Conservation (phyloP, 805 yeast genomes). For the Metschnikowia proteae region DNA sequence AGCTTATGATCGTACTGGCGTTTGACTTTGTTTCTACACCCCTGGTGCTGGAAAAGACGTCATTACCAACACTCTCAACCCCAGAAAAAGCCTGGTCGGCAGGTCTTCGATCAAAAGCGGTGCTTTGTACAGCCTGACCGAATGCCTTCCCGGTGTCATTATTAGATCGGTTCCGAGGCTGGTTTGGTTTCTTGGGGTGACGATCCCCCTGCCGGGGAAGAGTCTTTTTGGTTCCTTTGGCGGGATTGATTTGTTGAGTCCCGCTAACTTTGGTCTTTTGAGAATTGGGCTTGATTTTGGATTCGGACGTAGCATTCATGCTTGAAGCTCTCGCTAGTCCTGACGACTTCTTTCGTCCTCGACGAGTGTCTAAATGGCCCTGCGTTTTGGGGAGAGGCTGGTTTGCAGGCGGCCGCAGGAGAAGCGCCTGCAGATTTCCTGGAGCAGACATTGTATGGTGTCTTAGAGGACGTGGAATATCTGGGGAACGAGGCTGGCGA, state of each 20-base stretch:
- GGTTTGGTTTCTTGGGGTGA: neutral
- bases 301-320: neutral
- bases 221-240: neutral
- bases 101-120: no score
- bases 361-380: slow-evolving; percentile 1
- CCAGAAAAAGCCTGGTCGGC: neutral
- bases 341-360: slow-evolving; percentile 5
- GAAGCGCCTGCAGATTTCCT: neutral
- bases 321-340: neutral
- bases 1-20: neutral
- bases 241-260: neutral
- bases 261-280: neutral
- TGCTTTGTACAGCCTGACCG: neutral
- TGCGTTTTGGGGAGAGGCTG: neutral
- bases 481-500: neutral
- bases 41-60: neutral
- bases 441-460: neutral
- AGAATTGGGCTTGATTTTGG: neutral
- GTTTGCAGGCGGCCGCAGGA: neutral
- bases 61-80: neutral
- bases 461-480: neutral
- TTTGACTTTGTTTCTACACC: neutral
- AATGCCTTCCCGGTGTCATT: neutral
- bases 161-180: neutral
- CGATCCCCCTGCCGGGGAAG: neutral